Base-by-base conservation (phyloP, 2,329 filamentous ascomycete genomes). In the Cladorrhinum sp. region DNA sequence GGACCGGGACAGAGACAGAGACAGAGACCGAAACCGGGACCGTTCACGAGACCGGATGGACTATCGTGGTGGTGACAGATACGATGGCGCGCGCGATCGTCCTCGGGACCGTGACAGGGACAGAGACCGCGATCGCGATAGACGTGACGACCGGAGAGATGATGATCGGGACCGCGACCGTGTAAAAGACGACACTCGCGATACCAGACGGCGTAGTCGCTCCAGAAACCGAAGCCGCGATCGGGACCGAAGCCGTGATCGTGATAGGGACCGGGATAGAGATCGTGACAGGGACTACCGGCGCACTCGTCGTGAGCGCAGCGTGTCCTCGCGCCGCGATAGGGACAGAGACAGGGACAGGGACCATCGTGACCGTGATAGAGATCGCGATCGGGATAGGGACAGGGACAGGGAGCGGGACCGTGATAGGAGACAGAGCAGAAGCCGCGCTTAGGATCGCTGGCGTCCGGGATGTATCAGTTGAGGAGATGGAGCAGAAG, bases 311-410 rank as follows among this genome's bases (percentile, higher is more conserved):
- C 42, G 42, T 20, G 42, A 46, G 42, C 16, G 42, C 42, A 46
- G 42, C 10, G 42, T 46, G 42, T 46, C 42, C 7, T 46, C 42
- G 6, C 42, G 42, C 33, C 71, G 77, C 9, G 70, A 73, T 49
- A 67, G 71, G 14, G 69, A 53, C 58, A 69, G 74, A 4, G 73
- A 76, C 55, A 66, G 18, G 72, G 28, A 55, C 9, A 55, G 52
- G 33, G 33, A 36, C 21, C 28, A 76, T 12, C 61, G 75, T 4
- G 72, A 73, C 36, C 59, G 73, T 8, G 68, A 69, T 28, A 60
- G 64, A 3, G 68, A 72, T 36, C 63, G 66, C 0, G 65, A 65
- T 54, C 50, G 69, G 10, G 68, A 71, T 8, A 65, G 72, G 20
- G 69, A 72, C 24, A 59, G 66, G 53, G 67, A 70, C 55, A 56